Base-by-base conservation (phyloP, 805 yeast genomes). In the Wickerhamiella galacta region DNA sequence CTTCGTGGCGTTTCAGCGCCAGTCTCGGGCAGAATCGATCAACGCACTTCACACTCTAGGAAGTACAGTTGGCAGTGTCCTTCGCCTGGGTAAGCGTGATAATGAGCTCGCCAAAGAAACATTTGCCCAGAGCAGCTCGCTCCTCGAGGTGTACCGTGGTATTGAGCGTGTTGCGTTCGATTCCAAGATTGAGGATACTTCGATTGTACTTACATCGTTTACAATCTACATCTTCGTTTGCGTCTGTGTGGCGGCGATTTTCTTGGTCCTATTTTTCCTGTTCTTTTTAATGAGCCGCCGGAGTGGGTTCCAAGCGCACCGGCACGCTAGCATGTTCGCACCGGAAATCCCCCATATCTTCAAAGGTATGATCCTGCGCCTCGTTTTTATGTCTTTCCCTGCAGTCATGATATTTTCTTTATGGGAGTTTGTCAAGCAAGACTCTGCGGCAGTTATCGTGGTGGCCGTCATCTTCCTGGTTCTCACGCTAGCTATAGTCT, bases 401-500 rank as follows among this genome's bases (percentile, higher is more conserved):
- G 93, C 83, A 53, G 56, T 85, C 37, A 62, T 73, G 12, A 69
- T 83, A 33, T 64, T 85, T 37, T 73, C 93, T 8, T 61, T 83
- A 34, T 85, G 92, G 90, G 94, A 85, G 58, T 83, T 82, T 53
- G 70, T 76, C 6, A 66, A 65, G 46, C 58, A 66, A 33, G 95
- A 85, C 48, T 82, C 95, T 1, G 77, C 92, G 1, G 95, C 94
- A 1, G 82, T 85, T 20, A 70, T 85, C 37, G 83, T 81, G 4
- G 57, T 81, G 38, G 87, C 93, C 2, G 75, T 70, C 23, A 56
- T 85, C 31, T 73, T 80, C 53, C 58, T 85, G 25, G 30, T 81
- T 1, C 56, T 76, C 36, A 62, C 79, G 1, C 39, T 75, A 4
- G 68, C 70, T 2, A 60, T 79, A 23, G 59, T 81, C 60, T 57